These are phyloP conservation scores for Tolypocladium pustulatum DNA, from an alignment of 2,329 filamentous ascomycete species.

Conservation along the genomic window DNA sequence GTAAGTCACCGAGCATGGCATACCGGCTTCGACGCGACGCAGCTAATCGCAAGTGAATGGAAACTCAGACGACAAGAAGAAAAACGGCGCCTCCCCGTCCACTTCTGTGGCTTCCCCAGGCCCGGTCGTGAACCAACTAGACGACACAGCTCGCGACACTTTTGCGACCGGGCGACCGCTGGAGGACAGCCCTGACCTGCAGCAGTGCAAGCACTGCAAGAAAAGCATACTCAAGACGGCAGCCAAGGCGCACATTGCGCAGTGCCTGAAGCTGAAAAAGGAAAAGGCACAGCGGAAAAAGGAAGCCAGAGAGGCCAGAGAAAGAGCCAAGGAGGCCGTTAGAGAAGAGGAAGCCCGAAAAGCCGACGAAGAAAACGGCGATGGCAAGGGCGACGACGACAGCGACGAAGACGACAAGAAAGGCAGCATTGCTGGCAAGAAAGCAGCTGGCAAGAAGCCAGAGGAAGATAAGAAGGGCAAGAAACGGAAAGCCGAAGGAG, in stretches of 20 bases:
- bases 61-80: constrained; percentile 42
- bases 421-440: constrained; percentile 37
- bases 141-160: constrained; percentile 64
- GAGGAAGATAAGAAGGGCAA: constrained; percentile 60
- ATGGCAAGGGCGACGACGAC: constrained; percentile 39
- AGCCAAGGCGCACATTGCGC: constrained; percentile 69
- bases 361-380: constrained; percentile 35
- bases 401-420: constrained; percentile 36
- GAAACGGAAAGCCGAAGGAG: constrained; percentile 66
- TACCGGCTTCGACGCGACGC: not conserved
- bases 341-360: constrained; percentile 45
- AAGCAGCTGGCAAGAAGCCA: constrained; percentile 58
- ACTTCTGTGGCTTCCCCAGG: constrained; percentile 36
- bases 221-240: constrained; percentile 70
- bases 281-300: constrained; percentile 71
- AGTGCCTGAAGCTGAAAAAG: constrained; percentile 76
- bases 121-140: constrained; percentile 56
- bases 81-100: constrained; percentile 31
- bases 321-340: constrained; percentile 53
- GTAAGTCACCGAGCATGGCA: constrained; percentile 26
- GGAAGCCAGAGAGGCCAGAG: constrained; percentile 60
- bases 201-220: constrained; percentile 91
- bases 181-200: constrained; percentile 67
- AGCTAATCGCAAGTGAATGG: not conserved
- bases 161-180: constrained; percentile 76